phyloP scores from a whole-genome alignment of 495 filamentous ascomycete genomes.

The Staphylotrichum tortipilum region DNA sequence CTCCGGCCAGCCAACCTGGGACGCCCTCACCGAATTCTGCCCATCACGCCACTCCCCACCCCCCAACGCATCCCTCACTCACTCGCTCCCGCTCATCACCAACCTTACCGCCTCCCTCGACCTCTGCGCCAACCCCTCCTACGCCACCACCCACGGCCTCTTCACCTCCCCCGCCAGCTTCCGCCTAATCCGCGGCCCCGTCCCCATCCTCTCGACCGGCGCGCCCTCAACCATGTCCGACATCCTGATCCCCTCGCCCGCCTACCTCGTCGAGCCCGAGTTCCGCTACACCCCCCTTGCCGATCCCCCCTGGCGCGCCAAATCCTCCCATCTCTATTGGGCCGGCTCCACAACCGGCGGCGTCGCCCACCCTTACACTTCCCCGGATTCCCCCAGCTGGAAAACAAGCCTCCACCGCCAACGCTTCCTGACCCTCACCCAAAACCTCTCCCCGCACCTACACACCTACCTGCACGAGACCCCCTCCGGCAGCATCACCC shows the following conservation, averaged over 20 bases:
- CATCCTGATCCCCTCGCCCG: conserved; percentile 30
- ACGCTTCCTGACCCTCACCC: conserved; percentile 35
- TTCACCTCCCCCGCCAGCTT: conserved; percentile 22
- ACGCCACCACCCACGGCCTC: conserved; percentile 22
- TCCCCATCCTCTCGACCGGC: conserved; percentile 34
- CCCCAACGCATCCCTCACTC: not conserved
- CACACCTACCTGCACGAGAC: conserved; percentile 13
- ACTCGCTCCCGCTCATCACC: conserved; percentile 23
- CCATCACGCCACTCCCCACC: not conserved
- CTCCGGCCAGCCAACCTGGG: conserved; percentile 11
- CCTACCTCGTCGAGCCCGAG: conserved; percentile 20
- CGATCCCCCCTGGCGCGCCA: conserved; percentile 36
- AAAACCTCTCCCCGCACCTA: conserved; percentile 8
- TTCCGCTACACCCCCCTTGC: conserved; percentile 28
- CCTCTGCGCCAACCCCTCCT: conserved; percentile 25
- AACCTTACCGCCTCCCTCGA: conserved; percentile 10
- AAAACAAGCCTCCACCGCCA: conserved; percentile 39
- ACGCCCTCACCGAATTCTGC: conserved; percentile 16
- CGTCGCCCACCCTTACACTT: conserved; percentile 17
- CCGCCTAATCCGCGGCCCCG: conserved; percentile 14
- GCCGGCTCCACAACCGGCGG: conserved; percentile 44
- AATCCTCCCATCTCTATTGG: conserved; percentile 40
- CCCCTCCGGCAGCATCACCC: not conserved
- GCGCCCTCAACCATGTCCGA: conserved; percentile 30
- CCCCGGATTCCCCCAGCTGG: conserved; percentile 25